Evolutionary conservation across 2,329 filamentous ascomycete genomes (phyloP), one percentile per base, ranked within the genome.

Genomic region (Chalaropsis ovoidea): DNA sequence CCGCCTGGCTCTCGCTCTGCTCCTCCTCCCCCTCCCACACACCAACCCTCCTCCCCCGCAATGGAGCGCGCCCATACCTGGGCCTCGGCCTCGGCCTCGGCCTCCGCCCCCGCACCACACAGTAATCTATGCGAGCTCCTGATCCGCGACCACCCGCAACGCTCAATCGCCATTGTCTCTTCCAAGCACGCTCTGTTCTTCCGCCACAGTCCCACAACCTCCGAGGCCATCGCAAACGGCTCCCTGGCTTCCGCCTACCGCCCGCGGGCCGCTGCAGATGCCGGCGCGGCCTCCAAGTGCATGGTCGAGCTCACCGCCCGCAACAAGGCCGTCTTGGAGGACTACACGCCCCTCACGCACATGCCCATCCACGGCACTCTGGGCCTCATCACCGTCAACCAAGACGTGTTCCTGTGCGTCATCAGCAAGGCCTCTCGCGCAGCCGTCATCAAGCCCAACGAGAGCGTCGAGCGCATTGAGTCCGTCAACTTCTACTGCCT

Each of bases 401-500:
- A 85, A 67, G 90, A 96, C 77, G 86, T 96, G 15, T 97, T 97
- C 74, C 79, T 97, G 17, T 94, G 91, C 68, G 88, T 96, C 66
- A 89, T 97, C 64, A 95, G 89, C 35, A 84, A 86, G 58, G 88
- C 90, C 45, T 82, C 84, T 22, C 85, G 86, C 68, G 90, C 92
- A 5, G 93, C 92, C 17, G 90, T 85, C 0, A 82, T 96, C 61
- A 82, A 91, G 61, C 91, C 91, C 0, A 90, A 90, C 60, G 93
- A 97, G 79, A 93, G 88, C 3, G 87, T 96, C 27, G 89, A 94
- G 76, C 86, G 86, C 74, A 97, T 97, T 71, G 82, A 86, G 68
- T 85, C 83, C 22, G 93, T 96, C 67, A 89, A 94, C 69, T 97
- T 97, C 74, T 90, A 95, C 77, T 97, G 94, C 73, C 78, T 99